A percentile compares a stretch with the other conserved stretches of the same genome.
Evolutionary conservation across 2,329 filamentous ascomycete species (phyloP).

Genomic region (Myriosclerotinia scirpicola): DNA sequence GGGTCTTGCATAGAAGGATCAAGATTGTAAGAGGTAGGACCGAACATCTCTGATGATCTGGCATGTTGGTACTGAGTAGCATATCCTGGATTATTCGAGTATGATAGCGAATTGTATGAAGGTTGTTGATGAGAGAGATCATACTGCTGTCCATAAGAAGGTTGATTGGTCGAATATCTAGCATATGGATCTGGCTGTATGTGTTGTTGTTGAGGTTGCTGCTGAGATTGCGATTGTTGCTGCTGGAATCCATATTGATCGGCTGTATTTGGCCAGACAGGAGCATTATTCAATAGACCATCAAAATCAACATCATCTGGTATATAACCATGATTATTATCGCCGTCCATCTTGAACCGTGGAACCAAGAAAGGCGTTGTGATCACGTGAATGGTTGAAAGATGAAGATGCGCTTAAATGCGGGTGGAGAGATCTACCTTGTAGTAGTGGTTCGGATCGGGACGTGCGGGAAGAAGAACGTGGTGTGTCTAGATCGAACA

Average conservation of each 20-base stretch:
- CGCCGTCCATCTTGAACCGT: slow-evolving; percentile 35
- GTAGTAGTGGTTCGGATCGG: not conserved
- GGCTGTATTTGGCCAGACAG: slow-evolving; percentile 29
- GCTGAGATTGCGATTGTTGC: slow-evolving; percentile 19
- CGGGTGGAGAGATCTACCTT: not conserved
- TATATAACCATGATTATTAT: slow-evolving; percentile 36
- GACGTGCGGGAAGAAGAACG: not conserved
- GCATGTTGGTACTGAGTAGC: slow-evolving; percentile 35
- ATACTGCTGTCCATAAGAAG: slow-evolving; percentile 31
- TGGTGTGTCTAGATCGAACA: not conserved
- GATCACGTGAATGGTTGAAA: slow-evolving; percentile 6
- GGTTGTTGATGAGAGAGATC: slow-evolving; percentile 33
- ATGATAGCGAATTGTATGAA: slow-evolving; percentile 31
- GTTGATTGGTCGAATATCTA: slow-evolving; percentile 30
- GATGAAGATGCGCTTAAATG: not conserved
- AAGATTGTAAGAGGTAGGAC: slow-evolving; percentile 31
- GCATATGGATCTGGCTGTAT: slow-evolving; percentile 31
- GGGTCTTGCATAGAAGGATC: slow-evolving; percentile 36
- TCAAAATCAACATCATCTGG: slow-evolving; percentile 36
- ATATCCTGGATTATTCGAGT: slow-evolving; percentile 37
- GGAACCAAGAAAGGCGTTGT: not conserved
- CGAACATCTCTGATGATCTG: slow-evolving; percentile 35
- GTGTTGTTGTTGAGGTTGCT: slow-evolving; percentile 10
- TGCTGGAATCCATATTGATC: slow-evolving; percentile 35
- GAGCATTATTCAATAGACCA: slow-evolving; percentile 34